Percentiles rank a stretch among this genome's conserved stretches.
Evolutionary conservation across 2,329 filamentous ascomycete species (phyloP).

Genomic region (Ceratocystis alfenasii): DNA sequence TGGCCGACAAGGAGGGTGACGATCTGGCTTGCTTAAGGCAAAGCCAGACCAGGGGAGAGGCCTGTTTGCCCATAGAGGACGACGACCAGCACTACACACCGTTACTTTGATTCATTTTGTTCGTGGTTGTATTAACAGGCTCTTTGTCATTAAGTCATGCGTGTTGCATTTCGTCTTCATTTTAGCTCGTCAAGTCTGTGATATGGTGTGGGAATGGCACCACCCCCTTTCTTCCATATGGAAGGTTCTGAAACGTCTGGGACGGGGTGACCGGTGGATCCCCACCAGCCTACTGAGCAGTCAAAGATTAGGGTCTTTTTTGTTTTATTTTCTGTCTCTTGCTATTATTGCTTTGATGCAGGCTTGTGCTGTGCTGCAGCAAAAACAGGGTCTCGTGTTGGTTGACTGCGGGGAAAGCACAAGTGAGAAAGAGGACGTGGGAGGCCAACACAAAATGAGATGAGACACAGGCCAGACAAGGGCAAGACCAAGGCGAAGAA

Average conservation of each 20-base stretch:
- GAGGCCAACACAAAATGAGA: background rate
- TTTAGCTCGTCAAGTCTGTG: background rate
- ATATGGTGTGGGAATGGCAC: background rate
- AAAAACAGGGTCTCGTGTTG: background rate
- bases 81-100: background rate
- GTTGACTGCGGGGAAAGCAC: background rate
- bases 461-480: conserved; percentile 8
- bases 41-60: background rate
- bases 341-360: background rate
- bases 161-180: background rate
- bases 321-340: background rate
- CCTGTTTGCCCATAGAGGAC: background rate
- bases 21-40: background rate
- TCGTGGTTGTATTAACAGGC: background rate
- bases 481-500: background rate
- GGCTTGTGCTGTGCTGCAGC: no score
- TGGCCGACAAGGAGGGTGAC: background rate
- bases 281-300: background rate
- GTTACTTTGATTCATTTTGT: background rate
- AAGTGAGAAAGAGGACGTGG: background rate
- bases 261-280: conserved; percentile 9
- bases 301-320: background rate
- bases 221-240: conserved; percentile 8
- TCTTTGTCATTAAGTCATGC: background rate
- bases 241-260: conserved; percentile 11